A percentile compares a stretch with the other conserved stretches of the same genome.
Evolutionary conservation across 352 stramenopile species (phyloP).

Genomic region (Phytopythium sindhum): DNA sequence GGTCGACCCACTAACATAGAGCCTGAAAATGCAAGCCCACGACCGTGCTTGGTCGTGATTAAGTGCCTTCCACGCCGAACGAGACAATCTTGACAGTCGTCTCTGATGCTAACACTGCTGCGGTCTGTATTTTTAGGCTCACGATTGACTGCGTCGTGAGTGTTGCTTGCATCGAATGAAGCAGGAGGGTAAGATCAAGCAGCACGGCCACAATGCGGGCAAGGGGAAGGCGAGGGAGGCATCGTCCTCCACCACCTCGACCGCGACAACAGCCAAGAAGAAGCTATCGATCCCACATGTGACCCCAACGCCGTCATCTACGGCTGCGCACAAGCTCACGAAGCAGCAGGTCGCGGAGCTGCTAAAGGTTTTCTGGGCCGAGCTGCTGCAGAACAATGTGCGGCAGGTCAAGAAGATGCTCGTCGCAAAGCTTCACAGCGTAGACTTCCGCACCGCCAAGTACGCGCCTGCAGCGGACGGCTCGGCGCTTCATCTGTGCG

Average conservation of each 20-base stretch:
- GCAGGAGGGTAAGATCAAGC: not conserved
- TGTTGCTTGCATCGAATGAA: not conserved
- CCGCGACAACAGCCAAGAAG: not conserved
- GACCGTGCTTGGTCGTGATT: not conserved
- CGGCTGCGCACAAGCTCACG: slow-evolving; percentile 27
- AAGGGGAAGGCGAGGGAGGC: not conserved
- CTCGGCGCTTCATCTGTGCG: slow-evolving; percentile 51
- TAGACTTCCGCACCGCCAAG: slow-evolving; percentile 37
- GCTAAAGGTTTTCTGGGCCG: slow-evolving; percentile 50
- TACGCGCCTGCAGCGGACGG: slow-evolving; percentile 40
- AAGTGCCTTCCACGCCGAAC: not conserved
- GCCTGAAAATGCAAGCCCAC: not conserved
- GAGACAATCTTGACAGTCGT: too few species aligned
- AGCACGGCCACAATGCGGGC: not conserved
- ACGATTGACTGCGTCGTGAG: not conserved
- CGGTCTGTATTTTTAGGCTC: not conserved
- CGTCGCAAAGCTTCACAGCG: slow-evolving; percentile 24
- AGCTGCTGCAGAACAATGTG: slow-evolving; percentile 45
- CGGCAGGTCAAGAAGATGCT: slow-evolving; percentile 43
- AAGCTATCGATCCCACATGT: not conserved
- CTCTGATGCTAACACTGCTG: not conserved
- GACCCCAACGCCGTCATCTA: not conserved
- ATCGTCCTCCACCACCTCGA: not conserved
- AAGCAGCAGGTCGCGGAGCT: slow-evolving; percentile 33
- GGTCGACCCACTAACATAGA: not conserved